These are phyloP conservation scores for Clarireedia monteithiana DNA, from an alignment of 2,329 filamentous ascomycete species.

Conservation along the genomic window DNA sequence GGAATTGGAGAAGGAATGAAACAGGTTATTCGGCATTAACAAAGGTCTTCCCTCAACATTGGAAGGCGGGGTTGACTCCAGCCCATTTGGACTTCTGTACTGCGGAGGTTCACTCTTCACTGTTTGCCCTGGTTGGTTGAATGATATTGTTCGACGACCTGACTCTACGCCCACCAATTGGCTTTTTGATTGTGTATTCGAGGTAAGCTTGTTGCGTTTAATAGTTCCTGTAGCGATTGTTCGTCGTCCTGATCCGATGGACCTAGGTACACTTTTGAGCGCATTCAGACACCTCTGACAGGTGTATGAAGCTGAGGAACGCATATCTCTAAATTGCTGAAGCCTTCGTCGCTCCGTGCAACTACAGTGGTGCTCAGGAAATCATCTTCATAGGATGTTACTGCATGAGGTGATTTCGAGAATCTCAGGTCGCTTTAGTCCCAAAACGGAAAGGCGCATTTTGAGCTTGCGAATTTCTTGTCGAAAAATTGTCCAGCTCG, in stretches of 20 bases:
- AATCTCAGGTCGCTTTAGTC: slow-evolving; percentile 5
- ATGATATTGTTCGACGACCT: slow-evolving; percentile 17
- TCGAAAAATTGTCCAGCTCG: slow-evolving; percentile 13
- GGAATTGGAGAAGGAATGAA: slow-evolving; percentile 85
- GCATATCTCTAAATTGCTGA: slow-evolving; percentile 15
- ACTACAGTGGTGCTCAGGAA: not conserved
- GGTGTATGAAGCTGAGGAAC: slow-evolving; percentile 24
- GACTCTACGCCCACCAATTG: slow-evolving; percentile 9
- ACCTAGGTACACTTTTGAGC: slow-evolving; percentile 18
- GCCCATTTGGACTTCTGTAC: slow-evolving; percentile 17
- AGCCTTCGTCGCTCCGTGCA: not conserved
- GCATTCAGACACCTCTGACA: slow-evolving; percentile 27
- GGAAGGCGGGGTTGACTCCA: slow-evolving; percentile 16
- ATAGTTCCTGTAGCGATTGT: slow-evolving; percentile 18
- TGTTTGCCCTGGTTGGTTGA: slow-evolving; percentile 18
- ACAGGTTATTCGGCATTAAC: slow-evolving; percentile 64
- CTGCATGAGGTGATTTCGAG: slow-evolving; percentile 7
- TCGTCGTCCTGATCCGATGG: slow-evolving; percentile 14
- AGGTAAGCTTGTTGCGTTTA: slow-evolving; percentile 13
- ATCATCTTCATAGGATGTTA: not conserved
- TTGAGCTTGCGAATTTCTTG: slow-evolving; percentile 8
- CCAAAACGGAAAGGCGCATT: slow-evolving; percentile 8
- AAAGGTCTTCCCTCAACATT: slow-evolving; percentile 22
- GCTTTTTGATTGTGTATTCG: slow-evolving; percentile 10
- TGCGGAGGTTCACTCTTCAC: slow-evolving; percentile 22